These are phyloP conservation scores for Scheffersomyces insectosa DNA, from an alignment of 1,139 yeast genomes.

Conservation along the genomic window DNA sequence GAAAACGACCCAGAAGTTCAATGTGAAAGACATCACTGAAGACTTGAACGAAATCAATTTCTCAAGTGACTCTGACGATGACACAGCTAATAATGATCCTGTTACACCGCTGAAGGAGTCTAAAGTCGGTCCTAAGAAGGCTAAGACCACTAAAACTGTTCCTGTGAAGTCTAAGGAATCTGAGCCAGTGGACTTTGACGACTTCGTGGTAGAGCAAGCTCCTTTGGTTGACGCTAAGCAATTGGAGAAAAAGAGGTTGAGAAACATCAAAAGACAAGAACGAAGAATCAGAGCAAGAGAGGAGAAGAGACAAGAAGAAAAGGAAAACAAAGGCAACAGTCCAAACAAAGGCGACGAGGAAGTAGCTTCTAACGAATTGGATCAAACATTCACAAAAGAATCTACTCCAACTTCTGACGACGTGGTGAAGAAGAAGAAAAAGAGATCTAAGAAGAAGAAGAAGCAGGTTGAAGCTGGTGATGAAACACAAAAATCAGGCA, in stretches of 20 bases:
- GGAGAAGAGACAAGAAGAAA: background rate
- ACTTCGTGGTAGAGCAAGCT: no score
- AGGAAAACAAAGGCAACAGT: background rate
- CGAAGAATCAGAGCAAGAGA: constrained; percentile 11
- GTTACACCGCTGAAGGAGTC: no score
- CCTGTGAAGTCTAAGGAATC: no score
- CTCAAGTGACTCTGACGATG: constrained; percentile 25
- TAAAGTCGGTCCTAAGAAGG: no score
- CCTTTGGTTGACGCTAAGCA: no score
- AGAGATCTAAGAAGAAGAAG: constrained; percentile 4
- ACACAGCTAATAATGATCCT: background rate
- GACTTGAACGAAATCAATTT: constrained; percentile 27
- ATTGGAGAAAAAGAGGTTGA: constrained; percentile 3
- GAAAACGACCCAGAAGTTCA: constrained; percentile 2
- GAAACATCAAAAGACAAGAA: constrained; percentile 15
- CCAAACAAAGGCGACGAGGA: background rate
- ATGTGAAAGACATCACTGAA: constrained; percentile 22
- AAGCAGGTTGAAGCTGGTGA: no score
- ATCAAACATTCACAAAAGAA: no score
- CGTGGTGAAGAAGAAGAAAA: constrained; percentile 3
- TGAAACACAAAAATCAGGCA: no score
- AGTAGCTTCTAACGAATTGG: background rate
- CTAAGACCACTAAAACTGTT: no score
- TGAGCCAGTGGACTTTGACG: no score
- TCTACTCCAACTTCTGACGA: constrained; percentile 2